Evolutionary conservation across 441 rosid species (phyloP), one percentile per base, ranked within the genome.

Genomic region (Flueggea neowawraea): DNA sequence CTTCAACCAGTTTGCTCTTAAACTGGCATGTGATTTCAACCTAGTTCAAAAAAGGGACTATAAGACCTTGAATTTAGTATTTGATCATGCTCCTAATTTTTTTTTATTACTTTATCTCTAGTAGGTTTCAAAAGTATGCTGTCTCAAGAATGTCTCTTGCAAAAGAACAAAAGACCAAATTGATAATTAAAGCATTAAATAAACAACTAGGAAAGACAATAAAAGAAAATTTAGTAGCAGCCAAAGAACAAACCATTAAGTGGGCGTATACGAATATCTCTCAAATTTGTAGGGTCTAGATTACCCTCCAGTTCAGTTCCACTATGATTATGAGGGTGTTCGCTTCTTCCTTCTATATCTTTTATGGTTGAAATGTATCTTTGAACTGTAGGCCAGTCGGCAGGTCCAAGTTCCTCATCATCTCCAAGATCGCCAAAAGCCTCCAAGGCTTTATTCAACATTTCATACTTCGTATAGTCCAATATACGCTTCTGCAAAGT

Each of bases 321-420:
- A 60, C 41, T 47, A 47, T 6, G 45, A 43, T 43, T 44, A 63
- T 80, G 81, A 69, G 87, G 92, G 68, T 82, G 85, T 44, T 62
- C 61, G n/a, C 53, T 43, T 49, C 52, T 73, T 64, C 75, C 85
- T 55, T 85, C 91, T 73, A 85, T 66, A 73, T 78, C 64, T 66
- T 83, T 68, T 63, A 95, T 74, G 81, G 90, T 76, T 64, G 82
- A 31, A 52, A 89, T 88, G 62, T 89, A 86, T 76, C 74, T 74
- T 76, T 69, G 69, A 60, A 91, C 95, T 17, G 90, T 85, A 22
- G 80, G 81, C 99, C 97, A 95, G 75, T 89, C 97, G 62, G 80
- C 82, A 74, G 96, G 84, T 74, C 98, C 99, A 62, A 95, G 88
- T 77, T 95, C 99, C 83, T 95, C 97, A 70, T 95, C 98, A 44